Evolutionary conservation across 2,329 filamentous ascomycete species (phyloP).

Genomic region (Ophiobolus disseminans): DNA sequence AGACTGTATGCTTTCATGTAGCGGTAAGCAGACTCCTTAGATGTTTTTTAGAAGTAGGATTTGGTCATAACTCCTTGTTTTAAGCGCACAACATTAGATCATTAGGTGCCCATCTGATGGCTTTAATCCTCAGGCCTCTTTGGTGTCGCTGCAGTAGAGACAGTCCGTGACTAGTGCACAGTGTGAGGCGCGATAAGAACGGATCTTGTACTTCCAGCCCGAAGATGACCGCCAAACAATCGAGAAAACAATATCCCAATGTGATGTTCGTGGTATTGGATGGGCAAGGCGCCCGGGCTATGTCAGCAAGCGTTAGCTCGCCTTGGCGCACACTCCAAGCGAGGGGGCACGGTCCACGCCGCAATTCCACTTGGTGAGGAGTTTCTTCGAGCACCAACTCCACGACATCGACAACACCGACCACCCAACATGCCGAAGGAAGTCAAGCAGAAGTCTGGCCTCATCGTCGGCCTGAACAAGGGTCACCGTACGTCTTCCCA

Average conservation of each 20-base stretch:
- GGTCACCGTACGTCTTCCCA: conserved; percentile 66
- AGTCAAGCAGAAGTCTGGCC: conserved; percentile 61
- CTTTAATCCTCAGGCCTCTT: no score
- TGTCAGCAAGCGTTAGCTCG: neutral
- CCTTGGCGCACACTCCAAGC: conserved; percentile 1
- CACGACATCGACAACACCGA: conserved; percentile 45
- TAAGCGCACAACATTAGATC: no score
- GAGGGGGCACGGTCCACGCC: no score
- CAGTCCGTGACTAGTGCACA: no score
- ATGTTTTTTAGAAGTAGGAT: neutral
- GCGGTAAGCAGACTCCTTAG: neutral
- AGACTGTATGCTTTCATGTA: neutral
- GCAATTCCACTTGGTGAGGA: no score
- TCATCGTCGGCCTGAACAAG: conserved; percentile 69
- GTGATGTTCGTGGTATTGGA: conserved; percentile 1
- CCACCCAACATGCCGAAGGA: conserved; percentile 60
- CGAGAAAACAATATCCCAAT: no score
- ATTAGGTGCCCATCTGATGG: no score
- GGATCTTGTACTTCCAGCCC: no score
- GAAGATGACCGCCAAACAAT: no score
- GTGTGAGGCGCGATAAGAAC: no score
- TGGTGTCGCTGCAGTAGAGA: no score
- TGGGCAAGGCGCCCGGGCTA: neutral
- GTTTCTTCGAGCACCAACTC: conserved; percentile 17
- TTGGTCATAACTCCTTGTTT: no score